Conservation (phyloP, 768 basidiomycete genomes). For the Boletus barrowsii region DNA sequence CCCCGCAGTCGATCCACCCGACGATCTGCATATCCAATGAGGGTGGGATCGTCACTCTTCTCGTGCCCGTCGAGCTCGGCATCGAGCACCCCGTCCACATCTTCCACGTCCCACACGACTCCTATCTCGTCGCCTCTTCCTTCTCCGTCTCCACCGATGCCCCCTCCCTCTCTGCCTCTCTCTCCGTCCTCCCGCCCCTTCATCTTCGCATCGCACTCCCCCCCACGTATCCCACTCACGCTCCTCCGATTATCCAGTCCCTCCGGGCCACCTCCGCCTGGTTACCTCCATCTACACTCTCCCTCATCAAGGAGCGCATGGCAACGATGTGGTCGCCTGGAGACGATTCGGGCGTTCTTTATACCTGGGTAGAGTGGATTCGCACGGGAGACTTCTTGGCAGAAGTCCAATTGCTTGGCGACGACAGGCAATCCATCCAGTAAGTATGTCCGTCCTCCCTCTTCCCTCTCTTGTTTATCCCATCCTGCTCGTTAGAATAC, state of each 20-base stretch:
- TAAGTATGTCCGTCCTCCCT: conserved; percentile 5
- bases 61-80: conserved; percentile 64
- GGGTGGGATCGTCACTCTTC: conserved; percentile 31
- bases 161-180: conserved; percentile 15
- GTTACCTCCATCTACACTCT: conserved; percentile 40
- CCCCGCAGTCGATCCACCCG: conserved; percentile 69
- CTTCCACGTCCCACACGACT: conserved; percentile 12
- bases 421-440: conserved; percentile 32
- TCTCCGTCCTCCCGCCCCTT: conserved; percentile 62
- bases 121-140: conserved; percentile 2
- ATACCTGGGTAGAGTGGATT: conserved; percentile 70
- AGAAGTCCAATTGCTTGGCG: conserved; percentile 38
- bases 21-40: conserved; percentile 54
- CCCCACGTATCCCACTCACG: conserved; percentile 49
- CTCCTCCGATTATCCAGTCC: conserved; percentile 52
- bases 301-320: conserved; percentile 40
- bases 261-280: conserved; percentile 58
- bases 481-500: conserved; percentile 28
- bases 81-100: conserved; percentile 40
- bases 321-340: conserved; percentile 50
- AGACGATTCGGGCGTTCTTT: conserved; percentile 57
- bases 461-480: conserved; percentile 30
- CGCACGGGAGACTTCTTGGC: conserved; percentile 63
- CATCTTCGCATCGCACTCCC: conserved; percentile 55
- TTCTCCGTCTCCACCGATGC: neutral